These are phyloP conservation scores for Nakazawaea wickerhamii DNA, from an alignment of 805 yeast genomes.

Conservation along the genomic window DNA sequence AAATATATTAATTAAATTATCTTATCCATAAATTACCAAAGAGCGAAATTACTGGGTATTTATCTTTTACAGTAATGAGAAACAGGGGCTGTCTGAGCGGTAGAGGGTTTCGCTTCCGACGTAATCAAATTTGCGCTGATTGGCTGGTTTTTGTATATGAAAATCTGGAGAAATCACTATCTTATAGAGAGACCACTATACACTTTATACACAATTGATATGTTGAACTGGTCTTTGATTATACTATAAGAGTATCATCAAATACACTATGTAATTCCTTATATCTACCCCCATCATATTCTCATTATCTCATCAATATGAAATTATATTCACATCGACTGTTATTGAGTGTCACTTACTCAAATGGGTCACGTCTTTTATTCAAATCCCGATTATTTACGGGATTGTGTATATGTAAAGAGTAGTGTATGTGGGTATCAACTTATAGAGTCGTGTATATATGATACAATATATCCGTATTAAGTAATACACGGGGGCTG, in stretches of 20 bases:
- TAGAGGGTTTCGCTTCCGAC: not conserved
- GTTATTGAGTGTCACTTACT: no score
- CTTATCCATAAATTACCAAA: no score
- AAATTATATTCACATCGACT: no score
- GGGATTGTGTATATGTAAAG: not conserved
- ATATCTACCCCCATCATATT: not conserved
- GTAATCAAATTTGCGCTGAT: conserved; percentile 12
- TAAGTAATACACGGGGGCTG: not conserved
- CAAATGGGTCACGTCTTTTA: not conserved
- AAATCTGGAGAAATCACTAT: not conserved
- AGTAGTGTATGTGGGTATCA: not conserved
- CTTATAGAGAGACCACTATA: not conserved
- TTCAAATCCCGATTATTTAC: not conserved
- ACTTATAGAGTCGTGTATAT: no score
- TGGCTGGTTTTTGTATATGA: conserved; percentile 1
- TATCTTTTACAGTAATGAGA: no score
- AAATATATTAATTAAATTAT: no score
- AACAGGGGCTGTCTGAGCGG: not conserved
- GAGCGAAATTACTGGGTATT: no score
- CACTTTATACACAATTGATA: not conserved
- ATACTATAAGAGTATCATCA: no score
- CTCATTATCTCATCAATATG: not conserved
- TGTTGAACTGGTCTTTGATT: no score
- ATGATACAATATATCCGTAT: not conserved
- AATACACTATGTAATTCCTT: not conserved